These are phyloP conservation scores for Platanthera guangdongensis DNA, from an alignment of 106 monocot species.

Conservation along the genomic window DNA sequence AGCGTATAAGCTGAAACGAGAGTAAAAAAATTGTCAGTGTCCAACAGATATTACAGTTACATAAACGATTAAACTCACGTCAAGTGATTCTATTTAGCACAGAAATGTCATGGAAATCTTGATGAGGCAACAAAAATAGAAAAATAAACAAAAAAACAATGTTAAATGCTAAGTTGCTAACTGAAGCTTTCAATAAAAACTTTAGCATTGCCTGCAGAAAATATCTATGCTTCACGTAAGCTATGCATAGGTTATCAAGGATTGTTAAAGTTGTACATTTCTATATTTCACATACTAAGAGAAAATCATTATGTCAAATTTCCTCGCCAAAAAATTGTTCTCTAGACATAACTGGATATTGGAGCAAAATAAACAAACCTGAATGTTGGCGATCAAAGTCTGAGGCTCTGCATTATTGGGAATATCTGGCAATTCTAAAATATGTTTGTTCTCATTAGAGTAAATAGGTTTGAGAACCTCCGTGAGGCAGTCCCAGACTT, in stretches of 20 bases:
- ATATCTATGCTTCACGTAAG: neutral
- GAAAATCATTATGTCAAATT: neutral
- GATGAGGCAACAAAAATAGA: neutral
- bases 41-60: neutral
- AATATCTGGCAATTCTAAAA: conserved; percentile 28
- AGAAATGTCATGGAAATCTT: neutral
- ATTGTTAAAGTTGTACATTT: neutral
- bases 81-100: neutral
- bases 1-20: conserved; percentile 52
- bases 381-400: conserved; percentile 79
- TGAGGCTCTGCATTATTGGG: conserved; percentile 54
- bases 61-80: neutral
- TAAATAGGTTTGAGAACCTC: conserved; percentile 58
- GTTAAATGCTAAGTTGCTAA: too few species aligned
- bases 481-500: conserved; percentile 88
- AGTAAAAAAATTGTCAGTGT: conserved; percentile 1
- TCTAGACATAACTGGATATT: neutral
- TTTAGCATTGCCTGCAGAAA: neutral
- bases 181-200: neutral
- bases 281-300: neutral
- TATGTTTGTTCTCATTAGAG: conserved; percentile 21
- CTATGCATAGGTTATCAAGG: neutral
- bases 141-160: neutral
- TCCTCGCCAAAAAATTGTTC: neutral
- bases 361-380: conserved; percentile 34